These are phyloP conservation scores for Alternaria novae-zelandiae DNA, from an alignment of 2,329 filamentous ascomycete species.

Conservation along the genomic window DNA sequence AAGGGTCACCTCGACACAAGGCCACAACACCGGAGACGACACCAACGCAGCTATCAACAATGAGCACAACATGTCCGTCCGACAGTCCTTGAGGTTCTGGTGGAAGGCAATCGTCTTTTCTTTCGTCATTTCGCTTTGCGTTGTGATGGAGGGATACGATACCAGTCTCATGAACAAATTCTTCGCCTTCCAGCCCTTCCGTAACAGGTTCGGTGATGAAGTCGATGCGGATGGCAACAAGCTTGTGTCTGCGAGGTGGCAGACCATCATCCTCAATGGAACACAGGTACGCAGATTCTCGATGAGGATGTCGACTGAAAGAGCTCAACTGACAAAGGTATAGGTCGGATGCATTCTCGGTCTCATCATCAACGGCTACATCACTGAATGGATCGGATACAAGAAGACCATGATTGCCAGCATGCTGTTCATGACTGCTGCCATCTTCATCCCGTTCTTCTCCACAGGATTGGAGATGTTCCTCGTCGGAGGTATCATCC, in stretches of 20 bases:
- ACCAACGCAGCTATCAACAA: slow-evolving; percentile 46
- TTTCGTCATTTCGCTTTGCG: slow-evolving; percentile 81
- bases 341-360: slow-evolving; percentile 51
- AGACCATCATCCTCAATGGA: slow-evolving; percentile 53
- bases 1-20: slow-evolving; percentile 18
- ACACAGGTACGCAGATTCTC: slow-evolving; percentile 39
- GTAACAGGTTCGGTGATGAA: slow-evolving; percentile 48
- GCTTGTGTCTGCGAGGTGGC: slow-evolving; percentile 51
- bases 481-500: slow-evolving; percentile 62
- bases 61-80: slow-evolving; percentile 59
- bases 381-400: slow-evolving; percentile 51
- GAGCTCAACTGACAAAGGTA: too few relatives aligned
- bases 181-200: slow-evolving; percentile 57
- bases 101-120: slow-evolving; percentile 85
- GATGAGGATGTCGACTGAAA: neutral
- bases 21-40: slow-evolving; percentile 17
- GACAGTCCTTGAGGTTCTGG: slow-evolving; percentile 77
- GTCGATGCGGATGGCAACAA: slow-evolving; percentile 41
- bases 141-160: slow-evolving; percentile 89
- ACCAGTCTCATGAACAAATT: slow-evolving; percentile 80
- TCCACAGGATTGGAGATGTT: slow-evolving; percentile 59
- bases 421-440: slow-evolving; percentile 29
- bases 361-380: slow-evolving; percentile 52
- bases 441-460: slow-evolving; percentile 39
- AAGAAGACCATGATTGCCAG: slow-evolving; percentile 35